These are phyloP conservation scores for Thamnidium elegans DNA, from an alignment of 192 early-diverging fungal genomes.

Conservation along the genomic window DNA sequence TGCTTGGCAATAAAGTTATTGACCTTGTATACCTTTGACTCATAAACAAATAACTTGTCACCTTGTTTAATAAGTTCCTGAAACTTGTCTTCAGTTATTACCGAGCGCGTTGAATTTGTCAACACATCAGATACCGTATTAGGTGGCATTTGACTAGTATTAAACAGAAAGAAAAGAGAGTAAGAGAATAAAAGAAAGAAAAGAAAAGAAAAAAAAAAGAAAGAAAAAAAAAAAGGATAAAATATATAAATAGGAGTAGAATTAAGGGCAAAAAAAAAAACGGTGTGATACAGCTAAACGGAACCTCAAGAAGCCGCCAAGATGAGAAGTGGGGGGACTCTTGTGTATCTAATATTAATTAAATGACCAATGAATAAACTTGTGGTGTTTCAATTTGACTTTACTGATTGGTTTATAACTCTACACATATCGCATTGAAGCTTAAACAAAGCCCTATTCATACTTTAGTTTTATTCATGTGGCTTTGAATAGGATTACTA, in stretches of 20 bases:
- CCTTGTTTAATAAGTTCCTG: constrained; percentile 47
- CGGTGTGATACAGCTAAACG: neutral
- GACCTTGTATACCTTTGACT: constrained; percentile 86
- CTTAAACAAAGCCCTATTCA: neutral
- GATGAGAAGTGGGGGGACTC: neutral
- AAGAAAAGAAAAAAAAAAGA: neutral
- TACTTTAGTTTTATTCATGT: no score
- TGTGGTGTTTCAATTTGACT: neutral
- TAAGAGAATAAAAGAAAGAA: neutral
- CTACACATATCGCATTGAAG: neutral
- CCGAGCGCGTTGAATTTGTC: constrained; percentile 4
- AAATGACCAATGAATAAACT: neutral
- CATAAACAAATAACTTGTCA: constrained; percentile 82
- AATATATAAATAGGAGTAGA: neutral
- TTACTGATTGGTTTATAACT: neutral
- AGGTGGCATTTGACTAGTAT: constrained; percentile 34
- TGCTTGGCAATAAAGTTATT: constrained; percentile 79
- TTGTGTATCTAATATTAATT: neutral
- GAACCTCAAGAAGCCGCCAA: neutral
- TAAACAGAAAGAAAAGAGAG: constrained; percentile 5
- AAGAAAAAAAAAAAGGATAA: neutral
- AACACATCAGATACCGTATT: constrained; percentile 19
- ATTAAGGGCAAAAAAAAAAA: neutral
- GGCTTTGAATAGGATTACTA: no score
- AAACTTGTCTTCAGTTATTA: constrained; percentile 37